Base-by-base conservation (phyloP, 805 yeast genomes). In the Ogataea neopini region DNA sequence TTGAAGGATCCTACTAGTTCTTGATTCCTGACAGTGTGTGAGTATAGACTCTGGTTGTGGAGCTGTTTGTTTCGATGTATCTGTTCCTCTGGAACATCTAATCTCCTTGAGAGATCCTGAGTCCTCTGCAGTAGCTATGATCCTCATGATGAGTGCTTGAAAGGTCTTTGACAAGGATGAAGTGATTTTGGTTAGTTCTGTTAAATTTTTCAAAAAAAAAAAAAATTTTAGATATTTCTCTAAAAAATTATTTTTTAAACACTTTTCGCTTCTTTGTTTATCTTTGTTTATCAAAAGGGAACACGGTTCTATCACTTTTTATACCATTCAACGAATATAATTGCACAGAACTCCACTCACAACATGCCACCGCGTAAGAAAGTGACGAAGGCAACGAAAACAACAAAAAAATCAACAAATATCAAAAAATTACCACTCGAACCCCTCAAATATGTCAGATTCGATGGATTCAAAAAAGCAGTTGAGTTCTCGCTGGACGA, bases 51-150 rank as follows among this genome's bases (percentile, higher is more conserved):
- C 74, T 0, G 96, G 95, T 60, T 84, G 87, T 10, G 70, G 66
- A 0, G 85, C 84, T 28, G 77, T 77, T 59, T 84, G 81, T 35
- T 74, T 71, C 5, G 96, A 86, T 3, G 96, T 89, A 59, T 91
- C 95, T 0, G 92, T 84, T 0, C 91, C 92, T 43, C 75, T 69
- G 15, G 69, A 62, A 56, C 89, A 88, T 4, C 74, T 59, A 7
- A 88, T 69, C 60, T 83, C 89, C 44, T 84, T 85, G 45, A 84
- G 54, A 5, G 79, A 72, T 0, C 91, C 90, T 1, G 79, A 75
- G 56, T 86, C 91, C 51, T 80, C 86, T 14, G 87, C 77, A 35
- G 88, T 72, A 3, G 75, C 42, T 17, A 39, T 26, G 28, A 39
- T 39, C 5, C 33, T 15, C 83, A 85, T 61, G 8, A 10, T 19